These are phyloP conservation scores for Wickerhamiella allomyrinae DNA, from an alignment of 805 yeast genomes.

Conservation along the genomic window DNA sequence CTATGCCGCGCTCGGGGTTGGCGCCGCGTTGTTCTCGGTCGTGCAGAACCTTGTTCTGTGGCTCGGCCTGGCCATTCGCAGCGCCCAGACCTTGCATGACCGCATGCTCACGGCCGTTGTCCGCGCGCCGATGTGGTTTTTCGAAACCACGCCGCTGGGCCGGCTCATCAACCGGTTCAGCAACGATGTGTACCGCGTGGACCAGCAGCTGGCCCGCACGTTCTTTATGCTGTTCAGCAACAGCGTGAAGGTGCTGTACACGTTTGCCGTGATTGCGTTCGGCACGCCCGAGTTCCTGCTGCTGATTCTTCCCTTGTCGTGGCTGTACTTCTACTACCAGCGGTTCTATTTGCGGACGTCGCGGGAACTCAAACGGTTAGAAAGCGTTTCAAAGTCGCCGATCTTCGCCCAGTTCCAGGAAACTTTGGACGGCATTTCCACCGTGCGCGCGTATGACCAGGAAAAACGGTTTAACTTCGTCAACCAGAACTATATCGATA, in stretches of 20 bases:
- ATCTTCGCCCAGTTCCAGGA: constrained; percentile 75
- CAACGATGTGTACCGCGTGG: constrained; percentile 77
- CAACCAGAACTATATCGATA: constrained; percentile 49
- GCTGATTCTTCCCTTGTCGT: constrained; percentile 52
- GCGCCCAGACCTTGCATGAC: constrained; percentile 58
- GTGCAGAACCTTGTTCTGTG: constrained; percentile 42
- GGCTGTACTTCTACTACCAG: constrained; percentile 58
- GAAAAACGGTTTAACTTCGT: constrained; percentile 43
- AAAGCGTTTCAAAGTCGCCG: constrained; percentile 57
- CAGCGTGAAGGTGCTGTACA: constrained; percentile 33
- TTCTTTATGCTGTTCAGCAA: constrained; percentile 27
- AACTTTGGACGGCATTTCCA: constrained; percentile 59
- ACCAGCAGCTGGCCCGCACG: constrained; percentile 40
- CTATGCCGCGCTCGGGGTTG: constrained; percentile 62
- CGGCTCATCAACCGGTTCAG: constrained; percentile 82
- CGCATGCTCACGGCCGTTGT: constrained; percentile 59
- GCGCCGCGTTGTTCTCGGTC: constrained; percentile 45
- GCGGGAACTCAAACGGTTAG: constrained; percentile 65
- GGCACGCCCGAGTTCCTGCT: constrained; percentile 81
- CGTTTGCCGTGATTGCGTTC: constrained; percentile 65
- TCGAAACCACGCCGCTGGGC: constrained; percentile 92
- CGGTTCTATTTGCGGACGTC: constrained; percentile 52
- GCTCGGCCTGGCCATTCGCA: constrained; percentile 42
- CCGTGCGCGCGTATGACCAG: constrained; percentile 68
- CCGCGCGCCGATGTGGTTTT: constrained; percentile 86